These are phyloP conservation scores for Corynascus novoguineensis DNA, from an alignment of 495 filamentous ascomycete genomes.

Conservation along the genomic window DNA sequence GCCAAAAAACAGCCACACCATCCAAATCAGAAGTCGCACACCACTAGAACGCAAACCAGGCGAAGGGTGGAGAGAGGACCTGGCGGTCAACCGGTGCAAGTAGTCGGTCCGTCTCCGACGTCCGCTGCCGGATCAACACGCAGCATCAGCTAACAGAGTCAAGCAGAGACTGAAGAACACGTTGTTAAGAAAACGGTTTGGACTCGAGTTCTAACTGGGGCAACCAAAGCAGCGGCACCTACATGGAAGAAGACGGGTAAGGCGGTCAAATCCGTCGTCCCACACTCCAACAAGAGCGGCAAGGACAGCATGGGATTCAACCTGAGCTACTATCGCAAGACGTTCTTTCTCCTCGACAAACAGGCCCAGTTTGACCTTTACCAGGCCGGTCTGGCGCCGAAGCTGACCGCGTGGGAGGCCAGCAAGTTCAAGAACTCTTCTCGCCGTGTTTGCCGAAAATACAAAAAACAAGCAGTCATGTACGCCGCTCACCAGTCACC, in stretches of 20 bases:
- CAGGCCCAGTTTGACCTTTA: conserved; percentile 11
- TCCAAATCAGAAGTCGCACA: background rate
- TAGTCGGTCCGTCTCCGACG: background rate
- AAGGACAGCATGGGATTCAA: background rate
- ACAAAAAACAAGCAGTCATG: background rate
- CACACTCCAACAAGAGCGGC: background rate
- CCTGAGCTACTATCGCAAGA: background rate
- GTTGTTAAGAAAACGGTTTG: background rate
- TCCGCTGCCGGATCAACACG: background rate
- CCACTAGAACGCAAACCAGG: background rate
- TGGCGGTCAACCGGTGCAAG: background rate
- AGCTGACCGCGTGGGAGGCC: conserved; percentile 1
- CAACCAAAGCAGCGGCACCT: background rate
- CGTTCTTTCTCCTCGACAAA: background rate
- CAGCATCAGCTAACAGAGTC: background rate
- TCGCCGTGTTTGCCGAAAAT: background rate
- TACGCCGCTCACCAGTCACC: conserved; percentile 6
- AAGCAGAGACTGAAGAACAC: background rate
- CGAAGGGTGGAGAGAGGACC: background rate
- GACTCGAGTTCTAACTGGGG: background rate
- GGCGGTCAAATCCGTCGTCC: background rate
- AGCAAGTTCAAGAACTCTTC: background rate
- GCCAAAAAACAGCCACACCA: background rate
- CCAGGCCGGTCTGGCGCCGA: conserved; percentile 11
- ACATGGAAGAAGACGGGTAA: background rate